A percentile compares a stretch with the other conserved stretches of the same genome.
Conservation (phyloP, 2,329 filamentous ascomycete genomes). For the Colletotrichum spaethianum region DNA sequence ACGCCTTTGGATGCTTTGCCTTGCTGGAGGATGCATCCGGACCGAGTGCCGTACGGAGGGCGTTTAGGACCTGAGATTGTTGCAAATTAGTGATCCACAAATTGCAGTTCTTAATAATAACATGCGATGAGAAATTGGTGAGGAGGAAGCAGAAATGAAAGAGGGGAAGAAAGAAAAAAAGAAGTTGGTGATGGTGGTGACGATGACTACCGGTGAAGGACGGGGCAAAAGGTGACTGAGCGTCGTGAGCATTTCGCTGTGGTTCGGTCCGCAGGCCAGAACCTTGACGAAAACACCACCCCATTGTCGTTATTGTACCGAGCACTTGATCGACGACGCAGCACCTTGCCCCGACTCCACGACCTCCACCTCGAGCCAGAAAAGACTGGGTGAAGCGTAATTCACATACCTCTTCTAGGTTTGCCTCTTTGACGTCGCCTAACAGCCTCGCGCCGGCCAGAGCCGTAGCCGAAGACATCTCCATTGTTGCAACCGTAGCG, state of each 20-base stretch:
- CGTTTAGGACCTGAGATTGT: conserved; percentile 47
- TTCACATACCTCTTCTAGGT: conserved; percentile 70
- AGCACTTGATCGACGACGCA: not conserved
- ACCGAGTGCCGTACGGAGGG: conserved; percentile 44
- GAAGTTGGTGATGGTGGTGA: not conserved
- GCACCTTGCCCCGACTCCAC: not conserved
- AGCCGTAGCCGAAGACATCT: conserved; percentile 53
- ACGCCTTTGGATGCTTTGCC: conserved; percentile 48
- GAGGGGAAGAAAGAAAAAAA: not conserved
- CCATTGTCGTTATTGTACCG: not conserved
- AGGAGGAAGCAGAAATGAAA: not conserved
- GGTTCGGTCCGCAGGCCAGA: conserved; percentile 7
- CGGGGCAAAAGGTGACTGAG: conserved; percentile 43
- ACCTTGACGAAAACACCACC: conserved; percentile 24
- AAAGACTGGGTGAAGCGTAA: not conserved
- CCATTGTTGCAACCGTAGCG: conserved; percentile 44
- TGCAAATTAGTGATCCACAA: conserved; percentile 32
- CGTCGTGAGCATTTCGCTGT: conserved; percentile 46
- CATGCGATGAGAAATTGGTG: not conserved
- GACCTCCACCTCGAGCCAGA: not conserved
- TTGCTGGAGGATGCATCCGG: conserved; percentile 23
- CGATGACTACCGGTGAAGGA: not conserved
- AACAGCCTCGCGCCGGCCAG: conserved; percentile 65
- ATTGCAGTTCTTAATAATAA: not conserved
- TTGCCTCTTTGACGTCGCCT: conserved; percentile 69